Evolutionary conservation across 129 eudicot genomes (phyloP).

Genomic region (Flaveria linearis): DNA sequence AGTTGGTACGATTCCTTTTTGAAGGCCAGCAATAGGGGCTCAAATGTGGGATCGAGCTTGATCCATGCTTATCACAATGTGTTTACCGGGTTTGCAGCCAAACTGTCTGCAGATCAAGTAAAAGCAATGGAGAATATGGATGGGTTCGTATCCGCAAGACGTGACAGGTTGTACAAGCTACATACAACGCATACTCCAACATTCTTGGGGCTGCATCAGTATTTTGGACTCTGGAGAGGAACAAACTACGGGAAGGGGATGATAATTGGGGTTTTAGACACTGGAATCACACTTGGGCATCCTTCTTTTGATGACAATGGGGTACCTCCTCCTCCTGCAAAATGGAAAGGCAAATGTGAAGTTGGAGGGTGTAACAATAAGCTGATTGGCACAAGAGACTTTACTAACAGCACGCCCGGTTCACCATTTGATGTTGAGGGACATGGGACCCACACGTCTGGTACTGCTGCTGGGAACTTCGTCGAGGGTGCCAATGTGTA

Average conservation of each 20-base stretch:
- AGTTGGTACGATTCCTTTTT: slow-evolving; percentile 36
- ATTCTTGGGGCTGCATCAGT: slow-evolving; percentile 40
- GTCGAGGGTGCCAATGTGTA: slow-evolving; percentile 39
- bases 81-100: slow-evolving; percentile 46
- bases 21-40: neutral
- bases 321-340: slow-evolving; percentile 41
- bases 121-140: slow-evolving; percentile 38
- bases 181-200: slow-evolving; percentile 43
- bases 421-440: slow-evolving; percentile 42
- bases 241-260: slow-evolving; percentile 43
- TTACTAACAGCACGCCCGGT: slow-evolving; percentile 12
- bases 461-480: slow-evolving; percentile 42
- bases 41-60: slow-evolving; percentile 26
- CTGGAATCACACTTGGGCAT: slow-evolving; percentile 43
- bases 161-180: slow-evolving; percentile 33
- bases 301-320: slow-evolving; percentile 42
- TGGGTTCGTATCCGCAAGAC: slow-evolving; percentile 49
- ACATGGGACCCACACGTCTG: slow-evolving; percentile 48
- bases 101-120: slow-evolving; percentile 35
- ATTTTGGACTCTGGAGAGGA: slow-evolving; percentile 41
- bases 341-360: slow-evolving; percentile 46
- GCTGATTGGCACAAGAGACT: slow-evolving; percentile 40
- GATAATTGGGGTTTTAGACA: slow-evolving; percentile 47
- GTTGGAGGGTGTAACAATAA: slow-evolving; percentile 35
- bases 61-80: slow-evolving; percentile 38